phyloP scores from a whole-genome alignment of 2,329 filamentous ascomycete species.

The Alternaria consortialis region DNA sequence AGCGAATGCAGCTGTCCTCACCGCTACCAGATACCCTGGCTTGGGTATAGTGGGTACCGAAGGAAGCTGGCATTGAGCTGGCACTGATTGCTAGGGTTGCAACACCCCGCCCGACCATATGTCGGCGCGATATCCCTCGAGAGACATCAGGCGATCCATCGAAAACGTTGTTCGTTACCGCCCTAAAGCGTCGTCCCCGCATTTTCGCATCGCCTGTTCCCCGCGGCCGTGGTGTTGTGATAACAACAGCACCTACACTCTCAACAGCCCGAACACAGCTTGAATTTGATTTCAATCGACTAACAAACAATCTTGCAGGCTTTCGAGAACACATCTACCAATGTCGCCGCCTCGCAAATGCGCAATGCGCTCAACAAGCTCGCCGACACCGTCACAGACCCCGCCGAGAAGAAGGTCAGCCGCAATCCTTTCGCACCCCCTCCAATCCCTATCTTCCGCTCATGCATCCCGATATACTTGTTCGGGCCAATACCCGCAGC shows the following conservation, averaged over 20 bases:
- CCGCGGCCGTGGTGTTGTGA: background rate
- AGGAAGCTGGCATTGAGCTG: background rate
- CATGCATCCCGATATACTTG: constrained; percentile 2
- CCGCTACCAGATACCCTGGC: background rate
- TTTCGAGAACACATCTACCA: constrained; percentile 99
- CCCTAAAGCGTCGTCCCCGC: background rate
- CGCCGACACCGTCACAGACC: constrained; percentile 86
- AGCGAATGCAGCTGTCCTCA: background rate
- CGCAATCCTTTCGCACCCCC: constrained; percentile 2
- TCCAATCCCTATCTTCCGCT: background rate
- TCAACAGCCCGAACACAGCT: background rate
- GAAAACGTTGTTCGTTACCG: background rate
- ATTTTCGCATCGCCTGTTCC: background rate
- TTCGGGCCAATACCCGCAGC: constrained; percentile 3
- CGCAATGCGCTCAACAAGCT: constrained; percentile 95
- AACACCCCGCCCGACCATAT: background rate
- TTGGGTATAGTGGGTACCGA: background rate
- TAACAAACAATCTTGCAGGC: constrained; percentile 66
- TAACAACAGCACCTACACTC: background rate
- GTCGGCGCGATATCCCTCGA: background rate
- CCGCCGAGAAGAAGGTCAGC: constrained; percentile 77
- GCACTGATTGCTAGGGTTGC: background rate
- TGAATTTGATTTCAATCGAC: constrained; percentile 1
- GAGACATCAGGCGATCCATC: background rate
- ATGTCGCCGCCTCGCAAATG: constrained; percentile 98